Evolutionary conservation across 176 grass and related monocot genomes (phyloP).

Genomic region (Hsuehochloa calcarea): DNA sequence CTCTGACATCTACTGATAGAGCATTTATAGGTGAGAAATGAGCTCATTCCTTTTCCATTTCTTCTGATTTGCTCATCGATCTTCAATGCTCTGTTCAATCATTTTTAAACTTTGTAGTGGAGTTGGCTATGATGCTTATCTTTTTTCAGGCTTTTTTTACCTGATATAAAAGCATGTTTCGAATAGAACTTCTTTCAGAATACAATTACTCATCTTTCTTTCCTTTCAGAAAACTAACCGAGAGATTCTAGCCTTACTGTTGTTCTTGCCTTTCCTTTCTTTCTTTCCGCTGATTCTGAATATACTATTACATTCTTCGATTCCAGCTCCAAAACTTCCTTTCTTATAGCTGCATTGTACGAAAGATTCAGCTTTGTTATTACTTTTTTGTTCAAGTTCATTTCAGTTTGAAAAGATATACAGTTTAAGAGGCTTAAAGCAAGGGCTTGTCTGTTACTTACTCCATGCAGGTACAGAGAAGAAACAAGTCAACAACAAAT

Average conservation of each 20-base stretch:
- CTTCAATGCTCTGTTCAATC: constrained; percentile 35
- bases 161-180: constrained; percentile 16
- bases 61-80: constrained; percentile 35
- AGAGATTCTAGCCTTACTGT: constrained; percentile 15
- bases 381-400: neutral
- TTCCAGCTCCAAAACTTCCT: neutral
- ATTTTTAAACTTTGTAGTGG: constrained; percentile 31
- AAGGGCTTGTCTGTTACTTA: neutral
- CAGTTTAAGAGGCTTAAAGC: no score
- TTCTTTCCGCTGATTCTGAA: neutral
- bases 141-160: neutral
- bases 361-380: neutral
- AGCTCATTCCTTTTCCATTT: constrained; percentile 10
- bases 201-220: constrained; percentile 7
- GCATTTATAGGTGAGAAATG: constrained; percentile 34
- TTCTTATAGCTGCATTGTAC: neutral
- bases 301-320: neutral
- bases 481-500: neutral
- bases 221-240: constrained; percentile 14
- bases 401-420: neutral
- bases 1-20: constrained; percentile 43
- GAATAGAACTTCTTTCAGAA: neutral
- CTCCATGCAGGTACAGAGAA: constrained; percentile 5
- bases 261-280: neutral
- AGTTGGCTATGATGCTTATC: constrained; percentile 4